Base-by-base conservation (phyloP, 192 early-diverging fungal species). In the Allomyces macrogynus region DNA sequence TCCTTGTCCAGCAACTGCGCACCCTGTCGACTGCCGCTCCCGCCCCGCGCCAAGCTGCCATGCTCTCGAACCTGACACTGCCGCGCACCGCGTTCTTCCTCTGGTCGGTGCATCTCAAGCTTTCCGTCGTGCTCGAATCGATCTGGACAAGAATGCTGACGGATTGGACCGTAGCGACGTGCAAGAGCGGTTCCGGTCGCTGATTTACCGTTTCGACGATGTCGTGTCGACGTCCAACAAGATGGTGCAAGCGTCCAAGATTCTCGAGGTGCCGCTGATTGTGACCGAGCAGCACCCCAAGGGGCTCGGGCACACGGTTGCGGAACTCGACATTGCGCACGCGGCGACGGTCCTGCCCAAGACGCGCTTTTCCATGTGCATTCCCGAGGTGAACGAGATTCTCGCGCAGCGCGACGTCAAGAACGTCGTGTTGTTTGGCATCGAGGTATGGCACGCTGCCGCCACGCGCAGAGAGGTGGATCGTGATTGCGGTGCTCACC, bases 281-380 rank as follows among this genome's bases (percentile, higher is more conserved):
- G 91, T 93, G 61, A 93, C 93, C 22, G 95, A 97, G 70, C 93
- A 97, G 76, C 75, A 79, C 65, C 65, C 76, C 20, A 68, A 78
- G 80, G 83, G 71, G 23, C 82, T 98, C 23, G 93, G 92, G 8
- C 43, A 67, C 27, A 95, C 93, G 1, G 89, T 81, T 4, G 23
- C 70, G 7, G 89, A 92, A 67, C 80, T 98, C 62, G 84, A 87
- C 73, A 72, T 92, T 23, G 71, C 74, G 23, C 70, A 76, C 40
- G 86, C 89, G 16, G 69, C 70, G 54, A 26, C 81, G n/a, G 71
- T 86, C 10, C 63, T 76, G 7, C 69, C 78, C 42, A 98, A 96
- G 71, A 86, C 85, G 64, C 87, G 86, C 73, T 96, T 98, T 75
- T 91, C 89, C 43, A 96, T 96, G 95, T 69, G 73, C 42, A 77